A percentile compares a stretch with the other conserved stretches of the same genome.
phyloP scores from a whole-genome alignment of 768 basidiomycete species.

The Tricholoma terreum region DNA sequence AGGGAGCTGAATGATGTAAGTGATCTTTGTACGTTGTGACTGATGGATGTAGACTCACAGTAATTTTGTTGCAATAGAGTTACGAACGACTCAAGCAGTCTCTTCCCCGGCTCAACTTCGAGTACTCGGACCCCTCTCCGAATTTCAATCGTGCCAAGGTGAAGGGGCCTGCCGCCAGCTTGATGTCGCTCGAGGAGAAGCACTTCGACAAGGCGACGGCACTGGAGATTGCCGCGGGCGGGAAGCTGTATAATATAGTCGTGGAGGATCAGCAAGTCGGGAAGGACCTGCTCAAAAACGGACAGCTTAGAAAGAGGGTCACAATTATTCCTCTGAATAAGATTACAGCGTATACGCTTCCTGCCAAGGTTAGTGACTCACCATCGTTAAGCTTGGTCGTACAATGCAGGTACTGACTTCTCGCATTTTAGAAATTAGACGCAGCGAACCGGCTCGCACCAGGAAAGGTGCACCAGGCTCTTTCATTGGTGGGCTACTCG shows the following conservation, averaged over 20 bases:
- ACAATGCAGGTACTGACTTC: not conserved
- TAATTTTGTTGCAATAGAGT: slow-evolving; percentile 37
- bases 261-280: slow-evolving; percentile 90
- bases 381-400: not conserved
- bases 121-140: slow-evolving; percentile 72
- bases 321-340: slow-evolving; percentile 94
- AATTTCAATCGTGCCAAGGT: slow-evolving; percentile 84
- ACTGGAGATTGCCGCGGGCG: slow-evolving; percentile 89
- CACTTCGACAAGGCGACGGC: slow-evolving; percentile 84
- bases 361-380: slow-evolving; percentile 37
- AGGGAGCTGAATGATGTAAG: slow-evolving; percentile 62
- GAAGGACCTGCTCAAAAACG: slow-evolving; percentile 75
- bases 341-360: slow-evolving; percentile 61
- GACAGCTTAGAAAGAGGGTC: slow-evolving; percentile 76
- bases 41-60: not conserved
- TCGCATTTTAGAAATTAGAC: slow-evolving; percentile 62
- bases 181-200: slow-evolving; percentile 69
- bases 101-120: slow-evolving; percentile 72
- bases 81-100: slow-evolving; percentile 66
- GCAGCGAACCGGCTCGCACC: slow-evolving; percentile 70
- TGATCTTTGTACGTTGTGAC: slow-evolving; percentile 1
- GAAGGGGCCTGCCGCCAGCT: slow-evolving; percentile 87
- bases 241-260: slow-evolving; percentile 88
- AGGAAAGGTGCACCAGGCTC: slow-evolving; percentile 79
- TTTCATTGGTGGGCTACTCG: slow-evolving; percentile 84